Evolutionary conservation across 2,329 filamentous ascomycete species (phyloP), one percentile per base, ranked within the genome.

Genomic region (Hymenoscyphus repandus): DNA sequence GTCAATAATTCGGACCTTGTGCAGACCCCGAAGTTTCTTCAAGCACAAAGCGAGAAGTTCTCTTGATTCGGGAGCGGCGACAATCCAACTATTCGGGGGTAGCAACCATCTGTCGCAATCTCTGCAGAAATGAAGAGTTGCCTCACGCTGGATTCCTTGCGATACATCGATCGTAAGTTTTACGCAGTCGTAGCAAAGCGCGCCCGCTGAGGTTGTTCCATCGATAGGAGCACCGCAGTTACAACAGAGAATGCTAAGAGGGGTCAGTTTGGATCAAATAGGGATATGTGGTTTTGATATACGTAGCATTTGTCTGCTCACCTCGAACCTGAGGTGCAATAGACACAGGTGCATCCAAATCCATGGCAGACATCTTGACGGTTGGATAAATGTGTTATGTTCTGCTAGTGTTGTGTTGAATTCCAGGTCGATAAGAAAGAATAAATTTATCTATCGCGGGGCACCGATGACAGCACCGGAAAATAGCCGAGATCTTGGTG

Each of bases 201-300:
- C 91, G 55, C 90, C 90, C 47, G 87, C 85, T 22, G 88, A 78
- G 12, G 83, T 82, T 15, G 90, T 96, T 69, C 93, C 93, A 70
- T 96, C 91, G 64, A 99, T 96, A 36, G 92, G 86, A 54, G 89
- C 90, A 66, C 92, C 93, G 70, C 93, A 99, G 77, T 97, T 96
- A 75, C 90, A 96, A 72, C 93, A 99, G 52, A 99, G 86, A 66
- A 97, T 96, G n/a, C 84, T 88, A 53, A 18, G 27, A 34, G 34
- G 47, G 50, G 49, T 11, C 18, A 62, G 58, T 56, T 60, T 56
- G 48, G 45, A 42, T 46, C 48, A 43, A 49, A 43, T 52, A 37
- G 31, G 13, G 27, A 6, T 42, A 17, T 11, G 17, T 18, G 31
- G 32, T 27, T 45, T 45, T 41, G 33, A 66, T 74, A 61, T 68